These are phyloP conservation scores for Amphicarpaea edgeworthii DNA, from an alignment of 306 rosid species.

Conservation along the genomic window DNA sequence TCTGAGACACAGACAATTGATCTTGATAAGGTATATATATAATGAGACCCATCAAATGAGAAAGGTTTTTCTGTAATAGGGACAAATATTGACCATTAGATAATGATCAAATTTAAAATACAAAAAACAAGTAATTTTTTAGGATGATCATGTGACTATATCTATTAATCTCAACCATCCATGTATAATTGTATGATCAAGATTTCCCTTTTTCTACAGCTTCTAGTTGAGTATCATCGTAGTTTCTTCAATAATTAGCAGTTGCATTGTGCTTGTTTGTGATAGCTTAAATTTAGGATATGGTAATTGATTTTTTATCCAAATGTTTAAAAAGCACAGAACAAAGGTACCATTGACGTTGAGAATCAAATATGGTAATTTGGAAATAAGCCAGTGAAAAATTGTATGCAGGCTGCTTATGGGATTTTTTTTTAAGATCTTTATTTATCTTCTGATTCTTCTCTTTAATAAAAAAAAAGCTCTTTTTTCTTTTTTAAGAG, in stretches of 20 bases:
- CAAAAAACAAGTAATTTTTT: not conserved
- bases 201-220: constrained; percentile 5
- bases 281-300: not conserved
- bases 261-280: not conserved
- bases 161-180: not conserved
- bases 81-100: not conserved
- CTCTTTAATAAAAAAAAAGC: too few species aligned
- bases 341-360: too few species aligned
- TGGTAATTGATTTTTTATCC: too few species aligned
- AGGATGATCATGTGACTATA: not conserved
- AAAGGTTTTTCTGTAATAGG: not conserved
- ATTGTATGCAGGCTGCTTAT: too few species aligned
- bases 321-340: too few species aligned
- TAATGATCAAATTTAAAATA: not conserved
- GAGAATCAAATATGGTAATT: too few species aligned
- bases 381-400: too few species aligned
- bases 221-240: constrained; percentile 12
- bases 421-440: too few species aligned
- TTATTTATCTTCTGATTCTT: too few species aligned
- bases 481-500: too few species aligned
- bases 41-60: not conserved
- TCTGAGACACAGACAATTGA: constrained; percentile 60
- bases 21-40: constrained; percentile 76
- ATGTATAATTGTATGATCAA: not conserved
- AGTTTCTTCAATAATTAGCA: not conserved